Evolutionary conservation across 1,139 yeast species (phyloP).

Genomic region (Candida sanyaensis): DNA sequence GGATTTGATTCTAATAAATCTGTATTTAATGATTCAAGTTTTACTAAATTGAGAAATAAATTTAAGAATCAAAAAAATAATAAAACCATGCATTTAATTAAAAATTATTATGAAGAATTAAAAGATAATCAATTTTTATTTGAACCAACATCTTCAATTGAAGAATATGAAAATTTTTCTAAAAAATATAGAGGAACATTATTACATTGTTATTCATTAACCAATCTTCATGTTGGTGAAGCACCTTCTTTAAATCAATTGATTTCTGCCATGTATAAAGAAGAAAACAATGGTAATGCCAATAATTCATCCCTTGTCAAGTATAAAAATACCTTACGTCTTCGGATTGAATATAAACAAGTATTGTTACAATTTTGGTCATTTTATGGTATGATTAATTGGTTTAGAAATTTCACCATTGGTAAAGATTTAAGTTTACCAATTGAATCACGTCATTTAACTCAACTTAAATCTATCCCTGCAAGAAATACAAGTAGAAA

Average conservation of each 20-base stretch:
- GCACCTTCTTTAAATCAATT: conserved; percentile 38
- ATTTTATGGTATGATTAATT: conserved; percentile 39
- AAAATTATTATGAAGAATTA: conserved; percentile 22
- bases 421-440: conserved; percentile 41
- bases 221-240: conserved; percentile 35
- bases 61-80: conserved; percentile 17
- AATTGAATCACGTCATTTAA: conserved; percentile 31
- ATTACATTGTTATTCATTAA: conserved; percentile 32
- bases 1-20: conserved; percentile 12
- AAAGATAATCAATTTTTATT: conserved; percentile 36
- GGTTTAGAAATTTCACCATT: conserved; percentile 38
- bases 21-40: conserved; percentile 12
- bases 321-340: conserved; percentile 39
- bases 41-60: conserved; percentile 13
- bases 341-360: conserved; percentile 44
- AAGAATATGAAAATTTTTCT: conserved; percentile 19
- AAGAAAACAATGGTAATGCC: conserved; percentile 19
- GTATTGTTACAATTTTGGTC: conserved; percentile 46
- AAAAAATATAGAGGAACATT: conserved; percentile 25
- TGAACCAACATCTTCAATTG: conserved; percentile 32
- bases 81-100: conserved; percentile 18
- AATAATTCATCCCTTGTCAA: conserved; percentile 29
- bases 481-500: conserved; percentile 21
- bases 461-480: conserved; percentile 37
- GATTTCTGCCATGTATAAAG: conserved; percentile 30